These are phyloP conservation scores for Zygosaccharomyces sapae DNA, from an alignment of 1,139 yeast genomes.

Conservation along the genomic window DNA sequence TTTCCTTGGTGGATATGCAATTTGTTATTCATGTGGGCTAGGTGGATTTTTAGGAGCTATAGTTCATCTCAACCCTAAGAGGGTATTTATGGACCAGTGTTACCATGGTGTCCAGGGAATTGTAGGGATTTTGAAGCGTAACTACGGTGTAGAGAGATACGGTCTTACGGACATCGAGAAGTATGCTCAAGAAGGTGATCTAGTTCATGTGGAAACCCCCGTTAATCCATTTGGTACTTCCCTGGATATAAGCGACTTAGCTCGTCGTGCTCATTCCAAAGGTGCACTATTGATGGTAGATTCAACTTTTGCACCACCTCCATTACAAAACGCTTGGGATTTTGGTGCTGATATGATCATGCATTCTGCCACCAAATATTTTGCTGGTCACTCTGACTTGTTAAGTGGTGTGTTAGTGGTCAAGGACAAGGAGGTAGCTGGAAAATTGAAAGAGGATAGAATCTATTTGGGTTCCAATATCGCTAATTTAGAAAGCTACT, in stretches of 20 bases:
- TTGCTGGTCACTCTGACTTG: slow-evolving; percentile 92
- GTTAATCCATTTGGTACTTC: slow-evolving; percentile 78
- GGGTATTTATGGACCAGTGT: slow-evolving; percentile 69
- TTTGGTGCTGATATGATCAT: slow-evolving; percentile 78
- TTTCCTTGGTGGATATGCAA: slow-evolving; percentile 54
- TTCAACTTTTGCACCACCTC: slow-evolving; percentile 92
- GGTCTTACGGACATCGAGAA: slow-evolving; percentile 49
- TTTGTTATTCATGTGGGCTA: slow-evolving; percentile 72
- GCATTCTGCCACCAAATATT: slow-evolving; percentile 89
- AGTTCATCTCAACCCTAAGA: slow-evolving; percentile 67
- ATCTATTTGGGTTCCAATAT: slow-evolving; percentile 69
- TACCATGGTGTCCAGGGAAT: slow-evolving; percentile 83
- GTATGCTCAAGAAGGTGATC: slow-evolving; percentile 60
- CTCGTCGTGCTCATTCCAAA: slow-evolving; percentile 60
- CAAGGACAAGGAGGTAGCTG: slow-evolving; percentile 46
- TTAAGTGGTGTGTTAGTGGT: slow-evolving; percentile 76
- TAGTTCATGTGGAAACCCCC: slow-evolving; percentile 82
- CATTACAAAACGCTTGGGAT: slow-evolving; percentile 72
- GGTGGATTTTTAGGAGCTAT: slow-evolving; percentile 78
- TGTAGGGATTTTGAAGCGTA: slow-evolving; percentile 57
- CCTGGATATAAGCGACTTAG: slow-evolving; percentile 58
- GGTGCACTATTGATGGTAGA: slow-evolving; percentile 73
- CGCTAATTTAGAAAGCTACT: slow-evolving; percentile 70
- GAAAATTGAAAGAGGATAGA: slow-evolving; percentile 56
- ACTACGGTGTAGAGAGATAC: slow-evolving; percentile 53